phyloP scores from a whole-genome alignment of 129 eudicot species.

The Ambrosia trifida region DNA sequence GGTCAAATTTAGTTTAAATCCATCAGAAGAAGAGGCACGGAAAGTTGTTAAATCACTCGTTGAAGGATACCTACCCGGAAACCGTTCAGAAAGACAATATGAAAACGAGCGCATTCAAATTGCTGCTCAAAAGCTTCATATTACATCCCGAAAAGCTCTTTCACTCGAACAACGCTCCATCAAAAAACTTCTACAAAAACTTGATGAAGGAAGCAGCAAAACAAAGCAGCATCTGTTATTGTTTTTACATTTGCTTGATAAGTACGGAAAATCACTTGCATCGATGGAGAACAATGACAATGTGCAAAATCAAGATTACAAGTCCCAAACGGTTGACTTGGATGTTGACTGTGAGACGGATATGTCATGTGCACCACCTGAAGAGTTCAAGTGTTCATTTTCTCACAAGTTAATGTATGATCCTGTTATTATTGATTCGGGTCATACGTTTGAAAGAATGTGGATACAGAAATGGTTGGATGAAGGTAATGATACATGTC shows the following conservation, averaged over 20 bases:
- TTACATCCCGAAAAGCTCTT: slow-evolving; percentile 58
- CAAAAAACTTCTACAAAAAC: slow-evolving; percentile 40
- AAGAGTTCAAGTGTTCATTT: slow-evolving; percentile 71
- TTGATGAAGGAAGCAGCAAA: slow-evolving; percentile 34
- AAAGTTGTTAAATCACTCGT: slow-evolving; percentile 43
- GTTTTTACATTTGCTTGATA: slow-evolving; percentile 51
- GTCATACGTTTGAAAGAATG: slow-evolving; percentile 74
- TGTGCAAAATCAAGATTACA: slow-evolving; percentile 31
- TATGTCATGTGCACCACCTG: slow-evolving; percentile 38
- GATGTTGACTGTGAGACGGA: slow-evolving; percentile 23
- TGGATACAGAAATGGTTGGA: slow-evolving; percentile 85
- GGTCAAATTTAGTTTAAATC: slow-evolving; percentile 47
- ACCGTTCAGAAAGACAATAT: slow-evolving; percentile 41
- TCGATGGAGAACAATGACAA: slow-evolving; percentile 23
- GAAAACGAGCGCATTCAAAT: slow-evolving; percentile 39
- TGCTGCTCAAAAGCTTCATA: slow-evolving; percentile 54
- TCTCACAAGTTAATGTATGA: slow-evolving; percentile 66
- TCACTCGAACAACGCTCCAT: slow-evolving; percentile 68
- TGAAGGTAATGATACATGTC: slow-evolving; percentile 80
- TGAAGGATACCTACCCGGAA: slow-evolving; percentile 36
- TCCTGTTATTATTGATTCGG: slow-evolving; percentile 83
- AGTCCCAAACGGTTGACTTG: slow-evolving; percentile 17
- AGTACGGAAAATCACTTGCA: slow-evolving; percentile 38
- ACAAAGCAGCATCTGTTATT: slow-evolving; percentile 50
- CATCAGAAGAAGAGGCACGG: slow-evolving; percentile 73